Base-by-base conservation (phyloP, 2,329 filamentous ascomycete genomes). In the Falciphora oryzae region DNA sequence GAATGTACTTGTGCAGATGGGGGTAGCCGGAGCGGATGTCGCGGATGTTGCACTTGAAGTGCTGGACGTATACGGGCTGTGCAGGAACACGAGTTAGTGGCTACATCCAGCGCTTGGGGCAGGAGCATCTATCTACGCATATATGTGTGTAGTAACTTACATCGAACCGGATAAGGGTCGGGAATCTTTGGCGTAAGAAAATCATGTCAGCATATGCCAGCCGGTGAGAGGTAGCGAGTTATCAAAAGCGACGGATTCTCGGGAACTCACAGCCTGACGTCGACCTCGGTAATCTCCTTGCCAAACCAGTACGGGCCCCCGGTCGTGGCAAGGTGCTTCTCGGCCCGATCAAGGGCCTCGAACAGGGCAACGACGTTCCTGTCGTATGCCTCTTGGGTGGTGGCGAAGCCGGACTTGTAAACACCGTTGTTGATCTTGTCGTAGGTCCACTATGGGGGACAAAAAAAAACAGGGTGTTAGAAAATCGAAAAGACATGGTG, bases 21-120 rank as follows among this genome's bases (percentile, higher is more conserved):
- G 93, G 93, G 74, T 95, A 97, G 2, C 92, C 92, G 10, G 85
- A 89, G 57, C 93, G 84, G 73, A 96, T 93, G 75, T 96, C 92
- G 29, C 89, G 84, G 66, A 96, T 80, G 78, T 96, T 96, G 80
- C 90, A 93, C 77, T 90, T 90, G 81, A 94, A 94, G 77, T 93
- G 90, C 78, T 95, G 92, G 63, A 96, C 90, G 73, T 96, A 96
- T 70, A 92, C 89, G 35, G 83, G 81, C 76, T 82, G 28, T 53
- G 53, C 50, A 27, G 62, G 7, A 7, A 13, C 3, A 35, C 10
- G 7, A 16, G 27, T 56, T 57, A 29, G 11, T 16, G 10, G 3
- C 18, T 10, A 18, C 14, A 14, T 22, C 32, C 10, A 27, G 50
- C 22, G n/a, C 25, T 16, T 53, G 32, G 4, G 44, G n/a, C 32